Evolutionary conservation across 352 stramenopile genomes (phyloP).

Genomic region (Globisporangium iwayamae): DNA sequence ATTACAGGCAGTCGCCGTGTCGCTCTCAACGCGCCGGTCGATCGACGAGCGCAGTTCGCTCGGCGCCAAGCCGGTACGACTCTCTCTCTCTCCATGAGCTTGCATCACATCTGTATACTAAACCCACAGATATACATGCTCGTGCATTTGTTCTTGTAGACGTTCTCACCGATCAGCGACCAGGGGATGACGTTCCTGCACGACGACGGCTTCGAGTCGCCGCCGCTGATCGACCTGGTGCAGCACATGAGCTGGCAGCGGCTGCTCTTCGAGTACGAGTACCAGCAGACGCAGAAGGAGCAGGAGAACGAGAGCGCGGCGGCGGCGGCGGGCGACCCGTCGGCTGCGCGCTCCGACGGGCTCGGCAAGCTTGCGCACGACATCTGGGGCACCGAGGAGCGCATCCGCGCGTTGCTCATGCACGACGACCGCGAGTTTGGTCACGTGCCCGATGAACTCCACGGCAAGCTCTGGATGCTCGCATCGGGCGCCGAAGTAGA

Average conservation of each 20-base stretch:
- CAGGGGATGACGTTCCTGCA: conserved; percentile 37
- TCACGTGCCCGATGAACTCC: conserved; percentile 56
- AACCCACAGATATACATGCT: not conserved
- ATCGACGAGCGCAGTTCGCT: conserved; percentile 78
- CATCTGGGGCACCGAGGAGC: conserved; percentile 81
- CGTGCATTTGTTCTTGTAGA: conserved; percentile 14
- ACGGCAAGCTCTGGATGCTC: conserved; percentile 82
- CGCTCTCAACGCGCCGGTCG: conserved; percentile 71
- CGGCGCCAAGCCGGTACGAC: conserved; percentile 21
- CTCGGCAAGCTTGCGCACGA: conserved; percentile 65
- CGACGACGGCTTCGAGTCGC: conserved; percentile 39
- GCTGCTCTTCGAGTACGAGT: conserved; percentile 63
- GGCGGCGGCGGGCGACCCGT: conserved; percentile 20
- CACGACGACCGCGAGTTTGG: conserved; percentile 53
- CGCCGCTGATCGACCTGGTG: conserved; percentile 39
- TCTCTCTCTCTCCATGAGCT: not conserved
- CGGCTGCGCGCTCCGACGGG: conserved; percentile 30
- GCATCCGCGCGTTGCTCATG: conserved; percentile 64
- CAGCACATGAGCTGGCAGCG: conserved; percentile 61
- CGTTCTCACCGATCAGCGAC: conserved; percentile 44
- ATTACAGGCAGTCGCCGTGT: conserved; percentile 65
- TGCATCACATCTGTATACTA: not conserved
- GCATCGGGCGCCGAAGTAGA: conserved; percentile 65
- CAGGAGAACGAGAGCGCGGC: conserved; percentile 28
- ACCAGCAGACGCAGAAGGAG: conserved; percentile 55